A percentile compares a stretch with the other conserved stretches of the same genome.
Evolutionary conservation across 305 asterid species (phyloP).

Genomic region (Rubia tinctorum): DNA sequence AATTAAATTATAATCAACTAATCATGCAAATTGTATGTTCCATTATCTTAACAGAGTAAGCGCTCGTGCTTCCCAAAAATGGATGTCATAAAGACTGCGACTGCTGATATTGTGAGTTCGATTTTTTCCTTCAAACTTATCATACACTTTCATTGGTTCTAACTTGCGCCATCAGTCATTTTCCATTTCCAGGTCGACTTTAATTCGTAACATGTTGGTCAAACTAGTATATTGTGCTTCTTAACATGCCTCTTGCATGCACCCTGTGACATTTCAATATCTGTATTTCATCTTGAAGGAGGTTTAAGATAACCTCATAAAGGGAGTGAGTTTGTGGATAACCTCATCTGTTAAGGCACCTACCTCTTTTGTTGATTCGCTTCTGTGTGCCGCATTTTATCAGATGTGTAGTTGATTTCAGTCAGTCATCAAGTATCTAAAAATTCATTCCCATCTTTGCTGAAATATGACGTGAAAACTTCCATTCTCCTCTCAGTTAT

Average conservation of each 20-base stretch:
- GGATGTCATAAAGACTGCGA: constrained; percentile 86
- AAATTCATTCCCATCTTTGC: background rate
- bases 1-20: background rate
- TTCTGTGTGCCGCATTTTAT: background rate
- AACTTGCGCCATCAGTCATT: background rate
- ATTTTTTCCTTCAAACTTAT: background rate
- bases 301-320: constrained; percentile 10
- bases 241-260: background rate
- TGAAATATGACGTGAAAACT: background rate
- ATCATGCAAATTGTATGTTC: constrained; percentile 11
- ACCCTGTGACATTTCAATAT: background rate
- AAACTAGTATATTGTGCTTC: background rate
- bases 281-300: background rate
- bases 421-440: background rate
- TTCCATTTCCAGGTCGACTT: background rate
- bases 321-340: background rate
- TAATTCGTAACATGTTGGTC: background rate
- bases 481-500: background rate
- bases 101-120: constrained; percentile 86
- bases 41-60: constrained; percentile 60
- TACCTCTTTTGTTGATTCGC: background rate
- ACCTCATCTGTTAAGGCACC: background rate
- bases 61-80: constrained; percentile 87
- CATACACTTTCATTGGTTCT: background rate
- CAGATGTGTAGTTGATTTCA: background rate